Evolutionary conservation across 108 stramenopile species (phyloP).

Genomic region (Skeletonema marinoi): DNA sequence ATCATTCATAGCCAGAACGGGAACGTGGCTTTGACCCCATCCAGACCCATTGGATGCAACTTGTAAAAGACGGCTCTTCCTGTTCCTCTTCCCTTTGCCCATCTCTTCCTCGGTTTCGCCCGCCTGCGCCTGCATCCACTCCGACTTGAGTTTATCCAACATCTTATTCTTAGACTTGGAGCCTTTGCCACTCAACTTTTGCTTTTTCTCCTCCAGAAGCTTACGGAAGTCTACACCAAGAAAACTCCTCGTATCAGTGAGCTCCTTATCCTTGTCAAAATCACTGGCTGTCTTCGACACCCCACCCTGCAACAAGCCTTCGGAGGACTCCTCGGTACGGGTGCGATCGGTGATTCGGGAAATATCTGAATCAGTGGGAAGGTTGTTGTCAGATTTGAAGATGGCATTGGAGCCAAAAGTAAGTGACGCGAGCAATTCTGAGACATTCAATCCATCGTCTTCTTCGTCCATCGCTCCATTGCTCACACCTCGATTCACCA

Average conservation of each 20-base stretch:
- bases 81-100: slow-evolving; percentile 50
- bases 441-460: slow-evolving; percentile 59
- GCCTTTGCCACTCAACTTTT: slow-evolving; percentile 29
- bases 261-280: slow-evolving; percentile 58
- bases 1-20: slow-evolving; percentile 65
- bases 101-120: slow-evolving; percentile 37
- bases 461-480: slow-evolving; percentile 61
- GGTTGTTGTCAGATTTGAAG: slow-evolving; percentile 52
- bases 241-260: slow-evolving; percentile 49
- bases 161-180: slow-evolving; percentile 34
- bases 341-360: slow-evolving; percentile 75
- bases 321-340: slow-evolving; percentile 49
- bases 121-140: slow-evolving; percentile 32
- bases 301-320: slow-evolving; percentile 52
- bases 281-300: slow-evolving; percentile 30
- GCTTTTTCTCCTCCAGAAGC: slow-evolving; percentile 54
- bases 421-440: slow-evolving; percentile 62
- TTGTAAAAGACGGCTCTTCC: slow-evolving; percentile 56
- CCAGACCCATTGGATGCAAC: slow-evolving; percentile 56
- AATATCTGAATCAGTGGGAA: slow-evolving; percentile 79
- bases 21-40: slow-evolving; percentile 53
- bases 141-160: slow-evolving; percentile 32
- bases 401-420: slow-evolving; percentile 71
- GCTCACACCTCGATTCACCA: slow-evolving; percentile 68
- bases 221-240: slow-evolving; percentile 60